A percentile compares a stretch with the other conserved stretches of the same genome.
These are phyloP conservation scores for Phoma sp. DNA, from an alignment of 2,329 filamentous ascomycete genomes.

Conservation along the genomic window DNA sequence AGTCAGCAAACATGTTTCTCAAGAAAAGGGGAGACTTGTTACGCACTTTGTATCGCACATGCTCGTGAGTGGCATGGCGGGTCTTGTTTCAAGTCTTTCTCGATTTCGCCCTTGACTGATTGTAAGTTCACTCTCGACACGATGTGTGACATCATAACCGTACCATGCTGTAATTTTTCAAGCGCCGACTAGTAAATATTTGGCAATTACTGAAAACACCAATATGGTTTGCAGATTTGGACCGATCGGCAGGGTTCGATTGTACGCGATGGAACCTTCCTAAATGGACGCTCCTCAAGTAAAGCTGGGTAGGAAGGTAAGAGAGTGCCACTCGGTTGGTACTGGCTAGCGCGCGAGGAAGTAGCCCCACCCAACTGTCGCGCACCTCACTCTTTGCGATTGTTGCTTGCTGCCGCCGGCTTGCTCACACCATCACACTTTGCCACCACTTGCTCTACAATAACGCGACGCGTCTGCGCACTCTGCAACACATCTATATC, in stretches of 20 bases:
- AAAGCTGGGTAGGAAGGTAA: constrained; percentile 14
- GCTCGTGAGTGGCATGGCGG: constrained; percentile 87
- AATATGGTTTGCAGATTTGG: too few relatives aligned
- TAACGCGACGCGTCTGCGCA: too few relatives aligned
- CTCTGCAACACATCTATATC: constrained; percentile 22
- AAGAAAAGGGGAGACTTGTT: not conserved
- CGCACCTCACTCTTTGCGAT: constrained; percentile 24
- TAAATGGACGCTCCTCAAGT: not conserved
- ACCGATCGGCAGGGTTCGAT: too few relatives aligned
- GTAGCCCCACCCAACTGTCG: constrained; percentile 36
- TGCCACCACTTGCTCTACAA: constrained; percentile 26
- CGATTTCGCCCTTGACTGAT: constrained; percentile 54
- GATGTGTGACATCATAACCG: constrained; percentile 34
- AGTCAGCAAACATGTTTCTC: not conserved
- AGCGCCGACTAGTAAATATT: too few relatives aligned
- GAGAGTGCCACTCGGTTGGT: constrained; percentile 16
- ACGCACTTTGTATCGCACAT: constrained; percentile 85
- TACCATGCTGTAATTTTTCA: constrained; percentile 29
- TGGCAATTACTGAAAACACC: too few relatives aligned
- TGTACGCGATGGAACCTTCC: not conserved
- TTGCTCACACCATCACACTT: constrained; percentile 25
- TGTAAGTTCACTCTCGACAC: not conserved
- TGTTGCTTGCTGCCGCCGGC: constrained; percentile 32
- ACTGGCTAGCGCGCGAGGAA: constrained; percentile 27
- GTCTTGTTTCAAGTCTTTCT: constrained; percentile 73